Evolutionary conservation across 2,329 filamentous ascomycete species (phyloP).

Genomic region (Trichoderma brevicompactum): DNA sequence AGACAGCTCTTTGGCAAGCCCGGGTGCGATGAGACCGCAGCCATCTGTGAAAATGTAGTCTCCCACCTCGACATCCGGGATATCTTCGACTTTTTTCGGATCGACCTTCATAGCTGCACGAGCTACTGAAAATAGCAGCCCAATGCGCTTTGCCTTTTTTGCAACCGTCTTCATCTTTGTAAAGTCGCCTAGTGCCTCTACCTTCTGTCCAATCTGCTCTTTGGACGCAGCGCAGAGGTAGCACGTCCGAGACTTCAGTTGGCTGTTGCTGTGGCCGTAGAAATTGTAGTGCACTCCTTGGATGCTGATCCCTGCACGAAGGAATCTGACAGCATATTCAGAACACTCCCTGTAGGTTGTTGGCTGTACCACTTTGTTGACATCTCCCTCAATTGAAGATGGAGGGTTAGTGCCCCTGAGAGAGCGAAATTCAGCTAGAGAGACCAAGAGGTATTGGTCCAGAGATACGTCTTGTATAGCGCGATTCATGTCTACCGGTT

Average conservation of each 20-base stretch:
- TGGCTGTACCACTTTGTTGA: conserved; percentile 31
- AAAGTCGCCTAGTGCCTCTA: conserved; percentile 47
- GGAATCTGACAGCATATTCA: conserved; percentile 44
- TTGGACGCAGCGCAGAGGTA: conserved; percentile 44
- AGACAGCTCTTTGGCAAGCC: conserved; percentile 42
- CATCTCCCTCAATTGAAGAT: background rate
- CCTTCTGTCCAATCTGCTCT: conserved; percentile 40
- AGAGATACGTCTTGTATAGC: conserved; percentile 38
- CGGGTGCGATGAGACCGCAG: conserved; percentile 44
- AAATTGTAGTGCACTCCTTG: conserved; percentile 47
- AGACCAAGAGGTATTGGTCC: conserved; percentile 42
- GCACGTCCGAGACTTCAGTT: conserved; percentile 48
- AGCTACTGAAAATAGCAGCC: conserved; percentile 47
- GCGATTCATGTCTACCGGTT: conserved; percentile 38
- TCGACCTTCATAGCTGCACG: conserved; percentile 39
- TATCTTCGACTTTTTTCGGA: conserved; percentile 45
- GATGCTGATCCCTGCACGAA: conserved; percentile 41
- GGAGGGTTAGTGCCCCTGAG: conserved; percentile 27
- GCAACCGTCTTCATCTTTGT: conserved; percentile 48
- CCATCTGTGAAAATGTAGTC: conserved; percentile 50
- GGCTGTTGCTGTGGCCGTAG: conserved; percentile 50
- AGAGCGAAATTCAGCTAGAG: conserved; percentile 42
- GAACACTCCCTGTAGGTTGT: conserved; percentile 42
- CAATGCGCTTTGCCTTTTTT: conserved; percentile 50
- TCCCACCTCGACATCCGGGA: conserved; percentile 43